Conservation (phyloP, 208 protist species). For the Leishmania major region DNA sequence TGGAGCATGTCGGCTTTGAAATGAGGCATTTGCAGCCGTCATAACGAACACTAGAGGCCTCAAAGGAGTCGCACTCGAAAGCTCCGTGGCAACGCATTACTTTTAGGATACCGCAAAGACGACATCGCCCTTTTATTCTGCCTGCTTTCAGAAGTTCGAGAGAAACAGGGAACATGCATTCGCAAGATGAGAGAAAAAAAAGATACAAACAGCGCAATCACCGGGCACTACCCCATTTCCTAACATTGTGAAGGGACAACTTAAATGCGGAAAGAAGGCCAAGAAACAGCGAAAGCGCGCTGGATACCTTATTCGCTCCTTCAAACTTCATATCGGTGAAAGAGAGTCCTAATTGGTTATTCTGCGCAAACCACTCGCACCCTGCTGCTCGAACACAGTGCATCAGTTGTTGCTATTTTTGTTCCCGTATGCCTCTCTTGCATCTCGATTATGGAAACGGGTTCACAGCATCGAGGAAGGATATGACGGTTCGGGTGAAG, state of each 20-base stretch:
- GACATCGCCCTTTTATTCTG: not conserved
- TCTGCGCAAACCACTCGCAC: conserved; percentile 2
- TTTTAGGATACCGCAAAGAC: not conserved
- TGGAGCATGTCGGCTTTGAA: not conserved
- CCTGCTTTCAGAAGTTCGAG: not conserved
- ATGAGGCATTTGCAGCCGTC: not conserved
- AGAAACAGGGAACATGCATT: not conserved
- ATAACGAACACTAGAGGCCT: not conserved
- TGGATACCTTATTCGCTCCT: conserved; percentile 8
- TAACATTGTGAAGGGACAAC: not conserved
- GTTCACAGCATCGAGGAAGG: conserved; percentile 85
- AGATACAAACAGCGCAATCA: not conserved
- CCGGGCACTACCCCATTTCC: not conserved
- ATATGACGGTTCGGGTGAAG: conserved; percentile 70
- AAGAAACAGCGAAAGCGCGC: not conserved
- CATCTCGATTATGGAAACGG: conserved; percentile 64
- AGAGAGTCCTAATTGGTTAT: conserved; percentile 22
- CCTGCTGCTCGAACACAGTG: not conserved
- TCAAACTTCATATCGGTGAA: not conserved
- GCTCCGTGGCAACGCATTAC: not conserved
- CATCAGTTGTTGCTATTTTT: not conserved
- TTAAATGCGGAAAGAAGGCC: not conserved
- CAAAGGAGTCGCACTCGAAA: not conserved
- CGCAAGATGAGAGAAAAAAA: not conserved
- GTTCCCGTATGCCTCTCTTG: not conserved